A percentile compares a stretch with the other conserved stretches of the same genome.
Evolutionary conservation across 148 eudicot genomes (phyloP).

Genomic region (Mesembryanthemum crystallinum): DNA sequence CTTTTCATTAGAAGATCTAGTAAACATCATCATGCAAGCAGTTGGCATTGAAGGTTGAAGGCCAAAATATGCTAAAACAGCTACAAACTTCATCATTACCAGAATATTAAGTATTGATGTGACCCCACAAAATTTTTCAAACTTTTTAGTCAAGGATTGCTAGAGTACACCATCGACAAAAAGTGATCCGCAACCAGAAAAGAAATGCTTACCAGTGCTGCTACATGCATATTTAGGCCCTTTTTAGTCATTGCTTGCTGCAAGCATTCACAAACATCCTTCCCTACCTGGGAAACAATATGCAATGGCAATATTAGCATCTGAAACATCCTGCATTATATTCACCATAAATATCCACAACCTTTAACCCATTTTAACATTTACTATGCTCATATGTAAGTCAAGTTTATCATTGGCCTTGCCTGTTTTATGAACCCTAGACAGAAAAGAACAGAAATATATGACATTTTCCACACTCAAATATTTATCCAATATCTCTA

Average conservation of each 20-base stretch:
- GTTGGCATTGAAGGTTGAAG: not conserved
- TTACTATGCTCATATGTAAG: not conserved
- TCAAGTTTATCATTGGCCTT: not conserved
- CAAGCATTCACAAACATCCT: conserved; percentile 66
- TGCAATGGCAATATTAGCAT: not conserved
- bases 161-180: not conserved
- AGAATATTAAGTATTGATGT: not conserved
- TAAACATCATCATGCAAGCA: not conserved
- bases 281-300: conserved; percentile 53
- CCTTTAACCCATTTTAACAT: not conserved
- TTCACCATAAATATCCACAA: no score
- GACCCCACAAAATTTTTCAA: not conserved
- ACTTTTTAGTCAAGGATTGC: not conserved
- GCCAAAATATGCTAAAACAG: not conserved
- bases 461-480: not conserved
- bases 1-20: not conserved
- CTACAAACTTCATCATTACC: not conserved
- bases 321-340: not conserved
- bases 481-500: not conserved
- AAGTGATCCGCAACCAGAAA: not conserved
- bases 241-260: conserved; percentile 58
- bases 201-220: conserved; percentile 58
- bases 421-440: not conserved
- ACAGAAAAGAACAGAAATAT: not conserved
- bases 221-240: conserved; percentile 67